Conservation (phyloP, 257 asterid genomes). For the Nicotiana tabacum region DNA sequence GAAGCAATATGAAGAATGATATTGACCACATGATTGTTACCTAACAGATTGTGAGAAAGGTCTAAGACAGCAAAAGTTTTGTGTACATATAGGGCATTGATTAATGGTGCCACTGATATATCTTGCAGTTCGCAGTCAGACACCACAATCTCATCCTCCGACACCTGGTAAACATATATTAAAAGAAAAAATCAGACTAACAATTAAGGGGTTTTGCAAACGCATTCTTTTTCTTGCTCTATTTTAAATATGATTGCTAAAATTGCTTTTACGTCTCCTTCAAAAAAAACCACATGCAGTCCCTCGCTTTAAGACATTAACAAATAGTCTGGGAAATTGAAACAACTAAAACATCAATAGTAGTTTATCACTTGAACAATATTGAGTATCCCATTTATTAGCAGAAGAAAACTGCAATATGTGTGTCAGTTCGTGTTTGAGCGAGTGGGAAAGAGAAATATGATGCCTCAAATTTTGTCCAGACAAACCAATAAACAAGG, state of each 20-base stretch:
- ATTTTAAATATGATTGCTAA: background rate
- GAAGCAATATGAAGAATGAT: slow-evolving; percentile 11
- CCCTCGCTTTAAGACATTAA: background rate
- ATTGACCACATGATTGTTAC: slow-evolving; percentile 29
- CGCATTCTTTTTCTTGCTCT: background rate
- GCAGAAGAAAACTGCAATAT: background rate
- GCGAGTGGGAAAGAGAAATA: background rate
- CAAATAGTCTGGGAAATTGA: background rate
- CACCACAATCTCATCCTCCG: slow-evolving; percentile 80
- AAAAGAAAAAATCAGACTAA: slow-evolving; percentile 14
- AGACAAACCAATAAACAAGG: background rate
- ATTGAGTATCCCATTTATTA: background rate
- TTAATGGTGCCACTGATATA: slow-evolving; percentile 68
- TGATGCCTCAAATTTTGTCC: background rate
- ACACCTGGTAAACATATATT: slow-evolving; percentile 46
- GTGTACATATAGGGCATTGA: slow-evolving; percentile 72
- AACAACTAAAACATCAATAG: background rate
- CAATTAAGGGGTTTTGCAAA: background rate
- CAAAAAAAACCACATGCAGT: background rate
- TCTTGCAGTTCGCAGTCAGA: slow-evolving; percentile 83
- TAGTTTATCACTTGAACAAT: background rate
- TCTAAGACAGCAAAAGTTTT: slow-evolving; percentile 74
- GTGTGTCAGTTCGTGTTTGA: background rate
- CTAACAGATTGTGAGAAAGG: slow-evolving; percentile 89
- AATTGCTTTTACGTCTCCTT: background rate